Evolutionary conservation across 2,329 filamentous ascomycete genomes (phyloP), one percentile per base, ranked within the genome.

Genomic region (Alternaria panax): DNA sequence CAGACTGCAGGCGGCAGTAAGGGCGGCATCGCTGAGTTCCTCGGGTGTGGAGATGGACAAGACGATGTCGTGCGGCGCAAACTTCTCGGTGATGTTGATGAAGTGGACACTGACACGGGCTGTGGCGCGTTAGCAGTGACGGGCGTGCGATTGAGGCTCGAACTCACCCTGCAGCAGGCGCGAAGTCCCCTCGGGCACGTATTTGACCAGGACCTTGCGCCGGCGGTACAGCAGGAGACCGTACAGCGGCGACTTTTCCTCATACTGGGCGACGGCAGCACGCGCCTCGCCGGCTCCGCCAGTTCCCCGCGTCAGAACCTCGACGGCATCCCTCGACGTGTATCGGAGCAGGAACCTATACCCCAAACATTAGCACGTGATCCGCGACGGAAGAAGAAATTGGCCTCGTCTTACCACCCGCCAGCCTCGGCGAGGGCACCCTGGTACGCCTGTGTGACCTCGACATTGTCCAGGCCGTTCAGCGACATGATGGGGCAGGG

Each of bases 331-430:
- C 78, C 95, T 90, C 62, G 90, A 90, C 64, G 87, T 85, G 80
- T 99, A 99, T 77, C 94, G 93, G 70, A 99, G 88, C 64, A 98
- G 87, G 74, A 99, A 95, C 95, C 95, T 98, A 74, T 32, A 63
- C 22, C 42, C 53, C 38, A 38, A 40, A 52, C 40, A 57, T 77
- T 64, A 78, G 74, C 66, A 54, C 40, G 56, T 52, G 46, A 53
- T 38, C 42, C 60, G 63, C 63, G 54, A 60, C 52, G 24, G 55
- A 30, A 60, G 51, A 50, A 45, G 50, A 28, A 55, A 40, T 56
- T 50, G 47, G 60, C 45, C 16, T 3, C 38, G 61, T 83, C 91
- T 80, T 86, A 98, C 95, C 95, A 99, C 90, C 93, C 93, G 82
- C 93, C 93, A 59, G 92, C 88, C 80, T 98, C 95, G 60, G 87